phyloP scores from a whole-genome alignment of 2,329 filamentous ascomycete genomes.

The Hawksworthiomyces lignivorus region DNA sequence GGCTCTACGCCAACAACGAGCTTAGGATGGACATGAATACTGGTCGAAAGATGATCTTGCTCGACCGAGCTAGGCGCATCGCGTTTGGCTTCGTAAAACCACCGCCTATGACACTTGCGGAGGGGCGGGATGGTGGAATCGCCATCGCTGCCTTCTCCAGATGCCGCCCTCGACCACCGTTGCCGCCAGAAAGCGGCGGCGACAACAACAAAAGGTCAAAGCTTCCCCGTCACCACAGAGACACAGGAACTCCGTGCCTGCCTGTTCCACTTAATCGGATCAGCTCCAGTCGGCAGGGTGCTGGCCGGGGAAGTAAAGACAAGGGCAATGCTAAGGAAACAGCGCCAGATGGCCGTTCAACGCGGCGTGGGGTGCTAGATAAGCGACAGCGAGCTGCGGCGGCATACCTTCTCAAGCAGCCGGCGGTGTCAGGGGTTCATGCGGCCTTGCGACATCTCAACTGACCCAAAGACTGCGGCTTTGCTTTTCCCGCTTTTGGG shows the following conservation, averaged over 20 bases:
- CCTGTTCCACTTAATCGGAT: constrained; percentile 1
- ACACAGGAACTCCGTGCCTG: constrained; percentile 1
- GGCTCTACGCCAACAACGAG: neutral
- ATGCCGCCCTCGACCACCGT: constrained; percentile 1
- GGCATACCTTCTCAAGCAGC: neutral
- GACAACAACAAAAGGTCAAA: neutral
- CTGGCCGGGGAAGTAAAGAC: too few relatives aligned
- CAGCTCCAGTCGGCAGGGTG: neutral
- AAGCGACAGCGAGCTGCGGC: constrained; percentile 1
- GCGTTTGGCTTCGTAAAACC: constrained; percentile 12
- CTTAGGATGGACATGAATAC: neutral
- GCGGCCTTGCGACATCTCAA: neutral
- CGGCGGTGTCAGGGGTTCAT: neutral
- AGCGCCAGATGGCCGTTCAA: neutral
- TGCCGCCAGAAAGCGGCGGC: constrained; percentile 3
- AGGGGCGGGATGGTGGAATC: constrained; percentile 11
- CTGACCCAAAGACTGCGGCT: too few relatives aligned
- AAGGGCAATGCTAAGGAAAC: too few relatives aligned
- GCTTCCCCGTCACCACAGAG: constrained; percentile 1
- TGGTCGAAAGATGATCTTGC: constrained; percentile 8
- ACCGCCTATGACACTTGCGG: constrained; percentile 6
- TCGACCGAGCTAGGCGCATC: constrained; percentile 15
- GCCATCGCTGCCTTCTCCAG: neutral
- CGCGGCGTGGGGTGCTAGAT: too few relatives aligned
- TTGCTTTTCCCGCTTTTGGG: too few relatives aligned